phyloP scores from a whole-genome alignment of 768 basidiomycete genomes.

The Mycena polygramma region DNA sequence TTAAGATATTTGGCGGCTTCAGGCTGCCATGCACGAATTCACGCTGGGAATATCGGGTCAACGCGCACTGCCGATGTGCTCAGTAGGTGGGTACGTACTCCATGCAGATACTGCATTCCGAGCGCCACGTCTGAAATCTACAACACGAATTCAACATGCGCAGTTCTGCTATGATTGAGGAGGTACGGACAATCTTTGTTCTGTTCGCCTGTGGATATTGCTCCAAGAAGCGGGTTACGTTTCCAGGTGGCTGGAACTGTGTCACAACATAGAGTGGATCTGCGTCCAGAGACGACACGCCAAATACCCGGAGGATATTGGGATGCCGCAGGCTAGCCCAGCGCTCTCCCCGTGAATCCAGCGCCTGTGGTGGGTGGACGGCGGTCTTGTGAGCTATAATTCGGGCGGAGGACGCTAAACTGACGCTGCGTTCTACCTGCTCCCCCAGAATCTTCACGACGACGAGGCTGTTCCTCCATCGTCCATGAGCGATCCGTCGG shows the following conservation, averaged over 20 bases:
- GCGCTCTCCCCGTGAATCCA: conserved; percentile 34
- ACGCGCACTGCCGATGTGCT: too few species aligned
- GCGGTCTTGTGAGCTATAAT: neutral
- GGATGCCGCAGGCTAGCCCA: conserved; percentile 40
- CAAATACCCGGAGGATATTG: conserved; percentile 41
- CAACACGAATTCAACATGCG: too few species aligned
- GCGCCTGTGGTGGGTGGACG: conserved; percentile 14
- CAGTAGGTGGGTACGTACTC: too few species aligned
- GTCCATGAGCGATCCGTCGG: conserved; percentile 25
- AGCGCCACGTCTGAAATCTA: conserved; percentile 39
- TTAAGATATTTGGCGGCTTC: conserved; percentile 42
- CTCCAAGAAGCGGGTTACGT: conserved; percentile 36
- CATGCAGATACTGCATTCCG: conserved; percentile 45
- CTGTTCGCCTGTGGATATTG: conserved; percentile 39
- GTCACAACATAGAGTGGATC: conserved; percentile 41
- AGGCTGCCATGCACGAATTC: conserved; percentile 43
- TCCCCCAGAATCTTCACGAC: conserved; percentile 32
- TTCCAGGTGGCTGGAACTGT: conserved; percentile 37
- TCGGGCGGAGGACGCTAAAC: neutral
- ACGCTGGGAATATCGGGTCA: conserved; percentile 30
- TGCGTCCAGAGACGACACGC: conserved; percentile 41
- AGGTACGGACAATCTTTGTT: conserved; percentile 34
- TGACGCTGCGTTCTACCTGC: conserved; percentile 25
- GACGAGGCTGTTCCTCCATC: conserved; percentile 17
- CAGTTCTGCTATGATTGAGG: neutral